Evolutionary conservation across 1,284 basidiomycete genomes (phyloP), one percentile per base, ranked within the genome.

Genomic region (Ustilago xerochloae): DNA sequence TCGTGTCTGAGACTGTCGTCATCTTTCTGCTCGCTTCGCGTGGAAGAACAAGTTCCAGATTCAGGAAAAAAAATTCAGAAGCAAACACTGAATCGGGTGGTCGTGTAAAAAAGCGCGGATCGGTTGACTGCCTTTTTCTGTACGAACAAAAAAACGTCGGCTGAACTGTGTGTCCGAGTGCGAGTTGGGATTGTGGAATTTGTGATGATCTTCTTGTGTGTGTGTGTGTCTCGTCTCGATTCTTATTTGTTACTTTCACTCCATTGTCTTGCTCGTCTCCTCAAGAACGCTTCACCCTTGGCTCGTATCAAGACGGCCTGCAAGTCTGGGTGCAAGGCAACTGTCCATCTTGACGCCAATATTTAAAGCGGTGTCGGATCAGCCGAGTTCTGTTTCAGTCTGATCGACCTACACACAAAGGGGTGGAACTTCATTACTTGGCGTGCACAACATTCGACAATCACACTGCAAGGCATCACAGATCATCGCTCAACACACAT

Each of bases 231-330:
- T 49, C 30, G 22, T n/a, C 20, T 20, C 41, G 16, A 10, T n/a
- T n/a, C n/a, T n/a, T n/a, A n/a, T n/a, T 47, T 32, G 18, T 46
- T 29, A 18, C 4, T 29, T 32, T 47, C 12, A 6, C 6, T 39
- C n/a, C 20, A 28, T 38, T n/a, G 15, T 20, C 16, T 13, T 30
- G 32, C n/a, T 52, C 22, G 20, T 28, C 16, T 30, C 20, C 36
- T 53, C 35, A 18, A n/a, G 35, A 26, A 22, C 30, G 47, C 43
- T 30, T 22, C 54, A 56, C 55, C 50, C 38, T 52, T 3, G 56
- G 63, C 38, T 54, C 63, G 56, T 65, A 20, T 15, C 8, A 38
- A 45, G 36, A 29, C 63, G 56, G 56, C 63, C 56, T 65, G 63
- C 63, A 55, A 65, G 46, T n/a, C 39, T 35, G 57, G 63, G 52